phyloP scores from a whole-genome alignment of 2,329 filamentous ascomycete species.

The Chaetomium olivaceum region DNA sequence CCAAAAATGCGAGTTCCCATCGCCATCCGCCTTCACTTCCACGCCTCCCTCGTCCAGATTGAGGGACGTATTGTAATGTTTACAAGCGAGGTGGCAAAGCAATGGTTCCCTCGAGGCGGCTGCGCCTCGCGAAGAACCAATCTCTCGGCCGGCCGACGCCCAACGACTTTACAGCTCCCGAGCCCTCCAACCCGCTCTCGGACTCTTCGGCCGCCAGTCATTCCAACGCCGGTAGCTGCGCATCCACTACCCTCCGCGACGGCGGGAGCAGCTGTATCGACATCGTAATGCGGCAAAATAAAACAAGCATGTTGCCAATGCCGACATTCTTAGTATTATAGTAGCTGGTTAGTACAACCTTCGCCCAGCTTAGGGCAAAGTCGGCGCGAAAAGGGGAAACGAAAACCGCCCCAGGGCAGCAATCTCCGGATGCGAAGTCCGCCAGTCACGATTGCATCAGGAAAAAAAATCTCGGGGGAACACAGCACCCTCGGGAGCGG shows the following conservation, averaged over 20 bases:
- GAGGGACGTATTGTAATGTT: background rate
- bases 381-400: background rate
- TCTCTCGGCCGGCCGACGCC: constrained; percentile 2
- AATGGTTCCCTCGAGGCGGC: background rate
- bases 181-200: constrained; percentile 17
- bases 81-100: background rate
- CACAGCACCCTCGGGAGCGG: constrained; percentile 20
- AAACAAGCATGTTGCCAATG: background rate
- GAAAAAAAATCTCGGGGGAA: constrained; percentile 7
- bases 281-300: background rate
- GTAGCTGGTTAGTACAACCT: background rate
- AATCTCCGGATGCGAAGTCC: constrained; percentile 16
- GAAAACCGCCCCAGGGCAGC: background rate
- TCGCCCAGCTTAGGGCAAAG: background rate
- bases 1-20: background rate
- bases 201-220: constrained; percentile 19
- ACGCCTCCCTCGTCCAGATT: background rate
- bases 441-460: constrained; percentile 3
- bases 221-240: constrained; percentile 19
- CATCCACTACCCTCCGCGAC: constrained; percentile 5
- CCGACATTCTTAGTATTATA: background rate
- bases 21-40: background rate
- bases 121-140: constrained; percentile 7
- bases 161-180: constrained; percentile 17
- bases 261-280: background rate